These are phyloP conservation scores for Rhizopogon roseolus DNA, from an alignment of 768 basidiomycete species.

Conservation along the genomic window DNA sequence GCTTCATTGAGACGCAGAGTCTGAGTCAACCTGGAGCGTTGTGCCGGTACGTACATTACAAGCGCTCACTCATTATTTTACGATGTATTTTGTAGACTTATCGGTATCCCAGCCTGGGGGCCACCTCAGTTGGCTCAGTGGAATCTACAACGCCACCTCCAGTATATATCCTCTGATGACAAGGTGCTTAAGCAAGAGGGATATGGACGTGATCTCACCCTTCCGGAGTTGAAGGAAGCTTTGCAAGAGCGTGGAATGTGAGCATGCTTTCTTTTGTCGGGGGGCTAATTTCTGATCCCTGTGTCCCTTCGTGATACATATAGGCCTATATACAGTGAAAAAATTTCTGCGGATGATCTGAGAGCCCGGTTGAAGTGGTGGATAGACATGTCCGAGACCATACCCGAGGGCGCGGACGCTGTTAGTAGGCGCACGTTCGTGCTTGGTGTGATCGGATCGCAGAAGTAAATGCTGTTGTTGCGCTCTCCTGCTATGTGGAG, in stretches of 20 bases:
- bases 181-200: constrained; percentile 49
- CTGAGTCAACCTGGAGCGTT: constrained; percentile 32
- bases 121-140: constrained; percentile 26
- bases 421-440: constrained; percentile 49
- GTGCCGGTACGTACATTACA: constrained; percentile 47
- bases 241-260: constrained; percentile 78
- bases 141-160: constrained; percentile 34
- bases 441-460: constrained; percentile 33
- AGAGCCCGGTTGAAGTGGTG: constrained; percentile 57
- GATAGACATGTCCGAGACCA: constrained; percentile 45
- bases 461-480: constrained; percentile 10
- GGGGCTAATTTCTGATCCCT: neutral
- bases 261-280: constrained; percentile 21
- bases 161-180: constrained; percentile 55
- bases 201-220: constrained; percentile 38
- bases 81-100: constrained; percentile 16
- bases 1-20: constrained; percentile 17
- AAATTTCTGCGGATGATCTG: constrained; percentile 37
- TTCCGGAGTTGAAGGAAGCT: constrained; percentile 56
- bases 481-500: neutral
- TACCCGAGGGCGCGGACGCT: constrained; percentile 29
- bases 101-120: constrained; percentile 36
- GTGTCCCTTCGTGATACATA: neutral
- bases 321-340: constrained; percentile 30
- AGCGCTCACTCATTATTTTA: too few relatives aligned